These are phyloP conservation scores for Paracorniculantispora psalliotae DNA, from an alignment of 2,329 filamentous ascomycete genomes.

Conservation along the genomic window DNA sequence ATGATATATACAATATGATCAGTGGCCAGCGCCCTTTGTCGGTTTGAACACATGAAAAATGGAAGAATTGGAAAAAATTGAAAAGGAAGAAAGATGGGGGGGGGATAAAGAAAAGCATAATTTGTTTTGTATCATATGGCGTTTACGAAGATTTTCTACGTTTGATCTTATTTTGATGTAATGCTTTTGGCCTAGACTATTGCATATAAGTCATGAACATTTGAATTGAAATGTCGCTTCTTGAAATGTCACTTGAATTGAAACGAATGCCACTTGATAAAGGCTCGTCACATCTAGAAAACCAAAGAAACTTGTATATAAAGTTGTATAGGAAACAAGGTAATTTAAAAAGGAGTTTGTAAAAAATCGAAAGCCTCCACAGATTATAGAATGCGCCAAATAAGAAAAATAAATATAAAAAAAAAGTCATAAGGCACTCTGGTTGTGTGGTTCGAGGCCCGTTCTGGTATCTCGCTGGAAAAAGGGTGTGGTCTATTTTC, in stretches of 20 bases:
- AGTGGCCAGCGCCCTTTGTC: too few species aligned
- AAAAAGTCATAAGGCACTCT: constrained; percentile 11
- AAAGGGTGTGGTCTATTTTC: constrained; percentile 12
- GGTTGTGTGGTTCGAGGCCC: constrained; percentile 5
- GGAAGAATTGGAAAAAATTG: too few species aligned
- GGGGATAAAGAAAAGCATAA: constrained; percentile 8
- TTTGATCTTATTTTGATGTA: not conserved
- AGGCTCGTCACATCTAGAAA: not conserved
- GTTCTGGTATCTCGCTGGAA: constrained; percentile 14
- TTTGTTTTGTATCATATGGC: constrained; percentile 8
- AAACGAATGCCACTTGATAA: too few species aligned
- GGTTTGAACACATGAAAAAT: not conserved
- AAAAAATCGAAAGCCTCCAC: constrained; percentile 9
- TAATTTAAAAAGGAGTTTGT: not conserved
- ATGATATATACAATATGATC: too few species aligned
- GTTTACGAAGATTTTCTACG: not conserved
- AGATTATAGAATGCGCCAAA: constrained; percentile 12
- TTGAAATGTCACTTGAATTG: too few species aligned
- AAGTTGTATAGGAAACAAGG: constrained; percentile 8
- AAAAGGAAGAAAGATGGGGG: not conserved
- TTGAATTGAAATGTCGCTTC: too few species aligned
- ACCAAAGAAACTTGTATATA: not conserved
- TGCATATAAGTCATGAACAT: not conserved
- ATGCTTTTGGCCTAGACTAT: not conserved
- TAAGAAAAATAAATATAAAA: constrained; percentile 3